Evolutionary conservation across 805 yeast species (phyloP), one percentile per base, ranked within the genome.

Genomic region (Candida ascalaphidarum): DNA sequence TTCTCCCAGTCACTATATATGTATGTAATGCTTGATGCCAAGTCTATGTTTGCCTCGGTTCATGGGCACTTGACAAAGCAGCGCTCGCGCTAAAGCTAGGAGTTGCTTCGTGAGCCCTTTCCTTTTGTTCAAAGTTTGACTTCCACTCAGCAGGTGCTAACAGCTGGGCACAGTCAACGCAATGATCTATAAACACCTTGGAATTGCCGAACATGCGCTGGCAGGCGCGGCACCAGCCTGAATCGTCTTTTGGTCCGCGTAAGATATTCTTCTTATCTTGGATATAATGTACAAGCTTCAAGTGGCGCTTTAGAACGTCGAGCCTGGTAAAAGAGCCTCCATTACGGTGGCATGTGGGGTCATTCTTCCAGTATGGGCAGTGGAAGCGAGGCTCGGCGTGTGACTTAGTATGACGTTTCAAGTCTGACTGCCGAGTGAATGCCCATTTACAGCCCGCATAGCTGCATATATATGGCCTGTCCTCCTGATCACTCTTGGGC

Each of bases 281-380:
- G 18, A 72, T 74, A 45, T 65, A 77, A 51, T 81, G 92, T 23
- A 81, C 84, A 22, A 81, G 60, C 29, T 71, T 63, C 31, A 81
- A 55, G 50, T 81, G 92, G 25, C 92, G 63, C 39, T 81, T 81
- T 37, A 81, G 57, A 17, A 81, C 88, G 44, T 81, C 92, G 34
- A 79, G 53, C 25, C 92, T 61, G 41, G 74, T 75, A 53, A 81
- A 81, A 0, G 83, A 71, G 11, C 89, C 88, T 13, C 81, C 83
- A 38, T 78, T 79, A 31, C 81, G 63, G 49, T 81, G 92, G 47
- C 88, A 81, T 5, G 81, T 70, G 4, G 78, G 74, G 39, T 76
- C 81, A 15, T 65, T 59, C 30, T 64, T 63, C 81, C 82, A 79
- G 52, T 65, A 81, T 3, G 89, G 89, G 46, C 89, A 81, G 37